Evolutionary conservation across 768 basidiomycete species (phyloP).

Genomic region (Artomyces pyxidatus): DNA sequence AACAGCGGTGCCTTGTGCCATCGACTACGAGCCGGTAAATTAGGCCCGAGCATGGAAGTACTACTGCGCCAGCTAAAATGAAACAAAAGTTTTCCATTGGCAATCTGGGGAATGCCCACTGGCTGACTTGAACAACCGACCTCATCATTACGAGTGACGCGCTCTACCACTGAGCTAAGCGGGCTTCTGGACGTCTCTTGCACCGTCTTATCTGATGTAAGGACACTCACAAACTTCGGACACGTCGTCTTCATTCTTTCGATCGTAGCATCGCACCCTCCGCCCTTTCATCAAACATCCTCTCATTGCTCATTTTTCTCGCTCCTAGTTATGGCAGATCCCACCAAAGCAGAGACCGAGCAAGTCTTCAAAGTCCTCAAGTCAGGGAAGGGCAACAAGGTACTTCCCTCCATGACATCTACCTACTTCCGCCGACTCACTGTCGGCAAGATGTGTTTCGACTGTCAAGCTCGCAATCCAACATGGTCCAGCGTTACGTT

Average conservation of each 20-base stretch:
- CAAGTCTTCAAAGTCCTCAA: conserved; percentile 78
- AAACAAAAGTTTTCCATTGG: too few species aligned
- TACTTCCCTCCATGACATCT: conserved; percentile 19
- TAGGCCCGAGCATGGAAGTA: too few species aligned
- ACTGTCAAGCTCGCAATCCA: conserved; percentile 92
- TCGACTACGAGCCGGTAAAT: too few species aligned
- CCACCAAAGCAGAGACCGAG: conserved; percentile 81
- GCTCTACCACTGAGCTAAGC: background rate
- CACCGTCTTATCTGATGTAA: too few species aligned
- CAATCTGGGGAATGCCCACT: background rate
- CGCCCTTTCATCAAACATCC: too few species aligned
- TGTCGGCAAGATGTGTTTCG: conserved; percentile 69
- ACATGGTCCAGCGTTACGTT: conserved; percentile 97
- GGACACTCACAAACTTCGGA: too few species aligned
- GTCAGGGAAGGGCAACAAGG: conserved; percentile 85
- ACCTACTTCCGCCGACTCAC: background rate
- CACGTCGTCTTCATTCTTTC: too few species aligned
- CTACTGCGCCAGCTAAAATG: too few species aligned
- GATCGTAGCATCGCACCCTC: too few species aligned
- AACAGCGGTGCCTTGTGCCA: too few species aligned
- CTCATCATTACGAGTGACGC: background rate
- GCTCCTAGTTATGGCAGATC: conserved; percentile 62
- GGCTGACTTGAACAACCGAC: background rate
- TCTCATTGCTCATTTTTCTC: too few species aligned
- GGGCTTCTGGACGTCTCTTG: too few species aligned